Evolutionary conservation across 192 early-diverging fungal genomes (phyloP).

Genomic region (Coemansia sp.): DNA sequence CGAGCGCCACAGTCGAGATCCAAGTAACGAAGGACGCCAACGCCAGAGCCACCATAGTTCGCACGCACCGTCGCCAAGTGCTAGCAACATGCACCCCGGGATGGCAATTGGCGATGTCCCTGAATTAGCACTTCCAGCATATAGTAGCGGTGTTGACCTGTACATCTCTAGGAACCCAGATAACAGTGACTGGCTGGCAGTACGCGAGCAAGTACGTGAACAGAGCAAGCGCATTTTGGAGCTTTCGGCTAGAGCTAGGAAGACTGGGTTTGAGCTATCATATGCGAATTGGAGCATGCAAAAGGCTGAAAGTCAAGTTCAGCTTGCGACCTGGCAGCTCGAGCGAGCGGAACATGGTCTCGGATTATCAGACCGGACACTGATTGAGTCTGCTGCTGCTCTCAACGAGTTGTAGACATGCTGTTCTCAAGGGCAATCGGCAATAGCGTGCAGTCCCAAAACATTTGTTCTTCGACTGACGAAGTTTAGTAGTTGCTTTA

Average conservation of each 20-base stretch:
- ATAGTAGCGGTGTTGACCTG: constrained; percentile 31
- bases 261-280: constrained; percentile 37
- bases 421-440: not conserved
- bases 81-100: constrained; percentile 1
- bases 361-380: constrained; percentile 14
- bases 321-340: constrained; percentile 43
- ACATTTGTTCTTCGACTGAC: not conserved
- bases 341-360: constrained; percentile 52
- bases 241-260: constrained; percentile 20
- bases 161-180: constrained; percentile 32
- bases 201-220: constrained; percentile 31
- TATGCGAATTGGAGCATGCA: constrained; percentile 36
- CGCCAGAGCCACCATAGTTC: constrained; percentile 15
- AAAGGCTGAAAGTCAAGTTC: constrained; percentile 38
- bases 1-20: constrained; percentile 24
- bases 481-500: constrained; percentile 4
- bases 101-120: constrained; percentile 1
- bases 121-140: constrained; percentile 16
- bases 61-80: constrained; percentile 30
- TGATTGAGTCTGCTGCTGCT: constrained; percentile 10
- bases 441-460: not conserved
- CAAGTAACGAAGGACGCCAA: constrained; percentile 20
- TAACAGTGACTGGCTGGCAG: constrained; percentile 31
- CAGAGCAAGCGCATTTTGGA: constrained; percentile 33
- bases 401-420: constrained; percentile 18